Conservation (phyloP, 768 basidiomycete genomes). For the Pleurotus tuber-regium region DNA sequence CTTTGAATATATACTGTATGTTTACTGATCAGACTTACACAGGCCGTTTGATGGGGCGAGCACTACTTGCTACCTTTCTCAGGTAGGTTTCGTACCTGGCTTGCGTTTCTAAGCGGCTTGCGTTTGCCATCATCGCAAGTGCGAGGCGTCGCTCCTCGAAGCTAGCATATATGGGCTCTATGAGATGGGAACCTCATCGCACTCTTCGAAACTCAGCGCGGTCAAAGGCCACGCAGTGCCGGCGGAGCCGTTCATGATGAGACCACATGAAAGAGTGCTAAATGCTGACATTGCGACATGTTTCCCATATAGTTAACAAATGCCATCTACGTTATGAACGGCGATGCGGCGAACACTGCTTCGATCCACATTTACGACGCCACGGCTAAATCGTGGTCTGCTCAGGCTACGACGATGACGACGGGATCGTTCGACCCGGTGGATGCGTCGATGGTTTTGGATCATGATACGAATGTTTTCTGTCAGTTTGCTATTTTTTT, state of each 20-base stretch:
- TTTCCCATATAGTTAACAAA: conserved; percentile 63
- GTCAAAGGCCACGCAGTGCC: no score
- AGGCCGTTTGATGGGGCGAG: conserved; percentile 66
- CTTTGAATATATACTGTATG: not conserved
- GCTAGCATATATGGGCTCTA: no score
- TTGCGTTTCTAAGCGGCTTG: no score
- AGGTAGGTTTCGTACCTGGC: conserved; percentile 34
- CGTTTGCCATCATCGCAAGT: not conserved
- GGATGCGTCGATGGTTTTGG: conserved; percentile 71
- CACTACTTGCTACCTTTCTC: conserved; percentile 71
- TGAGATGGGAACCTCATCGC: no score
- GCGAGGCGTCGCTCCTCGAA: not conserved
- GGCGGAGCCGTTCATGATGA: no score
- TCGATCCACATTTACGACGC: conserved; percentile 83
- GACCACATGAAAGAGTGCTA: not conserved
- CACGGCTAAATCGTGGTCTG: conserved; percentile 70
- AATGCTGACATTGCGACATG: conserved; percentile 2
- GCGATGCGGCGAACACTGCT: conserved; percentile 65
- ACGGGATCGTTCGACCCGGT: conserved; percentile 57
- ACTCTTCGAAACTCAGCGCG: no score
- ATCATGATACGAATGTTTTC: conserved; percentile 94
- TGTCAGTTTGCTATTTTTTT: no score
- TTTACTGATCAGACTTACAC: conserved; percentile 8
- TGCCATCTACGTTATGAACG: conserved; percentile 82
- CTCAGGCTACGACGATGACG: conserved; percentile 59